Evolutionary conservation across 1,284 basidiomycete species (phyloP).

Genomic region (Microbotryum intermedium): DNA sequence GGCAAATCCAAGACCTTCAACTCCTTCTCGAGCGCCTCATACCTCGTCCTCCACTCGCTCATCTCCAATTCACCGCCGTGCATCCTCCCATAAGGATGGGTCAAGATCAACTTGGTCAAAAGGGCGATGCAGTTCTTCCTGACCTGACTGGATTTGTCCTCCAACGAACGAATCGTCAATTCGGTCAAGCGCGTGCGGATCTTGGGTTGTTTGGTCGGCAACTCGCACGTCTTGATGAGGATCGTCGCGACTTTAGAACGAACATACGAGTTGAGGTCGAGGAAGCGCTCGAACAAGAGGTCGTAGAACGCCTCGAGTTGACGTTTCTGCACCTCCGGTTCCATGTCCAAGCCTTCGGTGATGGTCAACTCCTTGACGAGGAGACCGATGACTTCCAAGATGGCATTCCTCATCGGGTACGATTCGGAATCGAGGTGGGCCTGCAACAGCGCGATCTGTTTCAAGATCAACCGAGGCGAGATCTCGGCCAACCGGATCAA

Average conservation of each 20-base stretch:
- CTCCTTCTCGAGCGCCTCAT: conserved; percentile 49
- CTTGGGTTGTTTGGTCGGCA: conserved; percentile 79
- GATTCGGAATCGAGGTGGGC: conserved; percentile 90
- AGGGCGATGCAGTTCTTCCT: conserved; percentile 75
- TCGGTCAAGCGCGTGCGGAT: conserved; percentile 69
- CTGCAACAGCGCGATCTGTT: conserved; percentile 78
- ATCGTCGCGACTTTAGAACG: conserved; percentile 77
- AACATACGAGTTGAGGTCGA: conserved; percentile 86
- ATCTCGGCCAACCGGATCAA: conserved; percentile 72
- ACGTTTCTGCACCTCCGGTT: conserved; percentile 59
- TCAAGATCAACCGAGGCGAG: conserved; percentile 74
- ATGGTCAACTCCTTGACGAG: conserved; percentile 67
- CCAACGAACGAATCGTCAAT: conserved; percentile 66
- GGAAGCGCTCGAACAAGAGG: conserved; percentile 71
- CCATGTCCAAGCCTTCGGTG: conserved; percentile 43
- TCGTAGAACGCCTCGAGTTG: conserved; percentile 77
- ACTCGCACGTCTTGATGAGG: conserved; percentile 58
- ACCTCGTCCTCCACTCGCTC: conserved; percentile 65
- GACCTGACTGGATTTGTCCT: conserved; percentile 84
- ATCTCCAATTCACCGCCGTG: conserved; percentile 74
- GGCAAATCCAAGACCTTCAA: conserved; percentile 55
- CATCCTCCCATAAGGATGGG: conserved; percentile 80
- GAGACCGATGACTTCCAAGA: conserved; percentile 74
- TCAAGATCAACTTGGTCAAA: conserved; percentile 66
- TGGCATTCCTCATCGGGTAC: conserved; percentile 89